phyloP scores from a whole-genome alignment of 768 basidiomycete genomes.

The Amanita pseudoporphyria region DNA sequence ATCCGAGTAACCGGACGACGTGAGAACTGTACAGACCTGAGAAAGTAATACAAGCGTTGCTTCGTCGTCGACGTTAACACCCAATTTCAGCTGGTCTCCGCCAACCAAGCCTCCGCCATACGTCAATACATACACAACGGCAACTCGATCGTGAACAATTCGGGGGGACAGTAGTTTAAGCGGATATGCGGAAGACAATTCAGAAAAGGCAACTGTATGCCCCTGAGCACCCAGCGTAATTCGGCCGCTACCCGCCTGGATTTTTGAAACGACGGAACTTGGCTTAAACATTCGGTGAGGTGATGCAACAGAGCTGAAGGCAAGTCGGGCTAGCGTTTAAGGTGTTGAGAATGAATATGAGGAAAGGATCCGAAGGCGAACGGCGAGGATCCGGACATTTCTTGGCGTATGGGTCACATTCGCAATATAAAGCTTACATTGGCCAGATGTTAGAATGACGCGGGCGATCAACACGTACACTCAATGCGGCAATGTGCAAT shows the following conservation, averaged over 20 bases:
- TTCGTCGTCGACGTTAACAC: constrained; percentile 46
- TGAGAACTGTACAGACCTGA: constrained; percentile 42
- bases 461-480: neutral
- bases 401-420: no score
- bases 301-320: neutral
- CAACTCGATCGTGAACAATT: constrained; percentile 38
- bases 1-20: constrained; percentile 9
- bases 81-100: constrained; percentile 64
- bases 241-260: constrained; percentile 43
- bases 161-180: constrained; percentile 80
- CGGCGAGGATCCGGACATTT: neutral
- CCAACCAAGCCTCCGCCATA: constrained; percentile 92
- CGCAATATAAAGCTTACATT: no score
- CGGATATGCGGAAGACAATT: constrained; percentile 76
- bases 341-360: neutral
- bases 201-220: constrained; percentile 51
- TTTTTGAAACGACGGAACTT: constrained; percentile 15
- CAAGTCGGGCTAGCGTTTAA: neutral
- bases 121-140: constrained; percentile 67
- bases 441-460: neutral
- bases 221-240: constrained; percentile 47
- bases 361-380: neutral
- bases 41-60: constrained; percentile 68
- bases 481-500: neutral
- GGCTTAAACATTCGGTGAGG: neutral